These are phyloP conservation scores for Wickerhamomyces queroliae DNA, from an alignment of 805 yeast species.

Conservation along the genomic window DNA sequence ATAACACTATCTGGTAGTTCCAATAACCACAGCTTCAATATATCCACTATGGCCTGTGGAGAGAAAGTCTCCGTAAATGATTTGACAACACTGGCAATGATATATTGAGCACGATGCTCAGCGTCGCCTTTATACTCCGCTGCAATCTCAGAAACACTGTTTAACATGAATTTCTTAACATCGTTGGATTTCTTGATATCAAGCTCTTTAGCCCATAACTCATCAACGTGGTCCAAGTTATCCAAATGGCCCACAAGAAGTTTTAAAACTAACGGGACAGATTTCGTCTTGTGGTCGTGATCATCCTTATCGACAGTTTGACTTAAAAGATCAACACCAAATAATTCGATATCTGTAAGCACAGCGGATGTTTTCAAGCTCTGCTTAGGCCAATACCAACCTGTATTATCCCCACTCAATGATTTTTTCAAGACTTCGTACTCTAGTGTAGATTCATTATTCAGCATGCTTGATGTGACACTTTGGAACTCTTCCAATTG, in stretches of 20 bases:
- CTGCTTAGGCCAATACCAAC: conserved; percentile 24
- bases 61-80: conserved; percentile 7
- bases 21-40: conserved; percentile 48
- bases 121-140: neutral
- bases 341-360: conserved; percentile 7
- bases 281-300: conserved; percentile 6
- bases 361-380: no score
- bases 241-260: conserved; percentile 5
- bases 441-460: conserved; percentile 4
- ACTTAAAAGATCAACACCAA: conserved; percentile 19
- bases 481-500: conserved; percentile 2
- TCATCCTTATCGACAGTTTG: conserved; percentile 6
- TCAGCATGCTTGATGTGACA: neutral
- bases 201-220: conserved; percentile 12
- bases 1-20: conserved; percentile 57
- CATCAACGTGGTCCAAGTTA: conserved; percentile 3
- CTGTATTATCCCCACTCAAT: conserved; percentile 1
- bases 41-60: conserved; percentile 24
- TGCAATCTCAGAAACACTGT: neutral
- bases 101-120: neutral
- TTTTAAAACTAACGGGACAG: conserved; percentile 15
- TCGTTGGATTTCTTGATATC: conserved; percentile 13
- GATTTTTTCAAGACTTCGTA: conserved; percentile 7
- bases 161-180: conserved; percentile 5
- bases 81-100: conserved; percentile 4